These are phyloP conservation scores for Astragalus membranaceus DNA, from an alignment of 306 rosid genomes.

Conservation along the genomic window DNA sequence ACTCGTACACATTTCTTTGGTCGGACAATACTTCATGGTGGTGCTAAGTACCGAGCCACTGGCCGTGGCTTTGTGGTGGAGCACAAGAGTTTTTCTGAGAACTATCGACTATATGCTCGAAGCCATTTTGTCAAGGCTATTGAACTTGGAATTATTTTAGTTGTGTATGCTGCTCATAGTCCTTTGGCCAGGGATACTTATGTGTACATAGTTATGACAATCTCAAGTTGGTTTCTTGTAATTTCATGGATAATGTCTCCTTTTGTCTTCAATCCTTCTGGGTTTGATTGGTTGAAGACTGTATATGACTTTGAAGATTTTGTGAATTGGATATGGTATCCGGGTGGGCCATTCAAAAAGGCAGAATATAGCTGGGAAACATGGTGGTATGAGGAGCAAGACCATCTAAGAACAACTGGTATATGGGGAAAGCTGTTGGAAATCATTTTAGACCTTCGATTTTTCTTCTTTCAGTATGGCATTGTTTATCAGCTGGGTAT, in stretches of 20 bases:
- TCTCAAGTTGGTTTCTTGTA: conserved; percentile 91
- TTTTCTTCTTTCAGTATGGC: conserved; percentile 96
- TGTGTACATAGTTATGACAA: conserved; percentile 60
- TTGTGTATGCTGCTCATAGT: conserved; percentile 72
- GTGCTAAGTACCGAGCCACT: conserved; percentile 92
- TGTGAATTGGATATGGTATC: conserved; percentile 72
- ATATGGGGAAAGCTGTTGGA: conserved; percentile 96
- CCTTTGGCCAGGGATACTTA: conserved; percentile 41
- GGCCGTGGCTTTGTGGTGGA: conserved; percentile 97
- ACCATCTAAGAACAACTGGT: conserved; percentile 83
- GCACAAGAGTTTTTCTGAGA: conserved; percentile 89
- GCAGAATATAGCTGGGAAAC: conserved; percentile 88
- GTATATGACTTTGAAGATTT: conserved; percentile 85
- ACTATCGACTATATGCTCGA: conserved; percentile 77
- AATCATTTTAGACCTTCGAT: conserved; percentile 85
- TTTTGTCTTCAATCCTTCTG: conserved; percentile 86
- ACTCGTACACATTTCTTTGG: conserved; percentile 83
- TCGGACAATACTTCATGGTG: conserved; percentile 91
- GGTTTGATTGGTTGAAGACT: conserved; percentile 98
- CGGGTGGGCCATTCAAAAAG: conserved; percentile 62
- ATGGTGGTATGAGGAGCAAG: conserved; percentile 97
- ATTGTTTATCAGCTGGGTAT: conserved; percentile 76
- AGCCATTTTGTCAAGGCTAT: conserved; percentile 93
- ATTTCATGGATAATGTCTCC: conserved; percentile 93
- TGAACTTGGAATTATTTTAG: conserved; percentile 80